Evolutionary conservation across 805 yeast species (phyloP), one percentile per base, ranked within the genome.

Genomic region (Candida chilensis): DNA sequence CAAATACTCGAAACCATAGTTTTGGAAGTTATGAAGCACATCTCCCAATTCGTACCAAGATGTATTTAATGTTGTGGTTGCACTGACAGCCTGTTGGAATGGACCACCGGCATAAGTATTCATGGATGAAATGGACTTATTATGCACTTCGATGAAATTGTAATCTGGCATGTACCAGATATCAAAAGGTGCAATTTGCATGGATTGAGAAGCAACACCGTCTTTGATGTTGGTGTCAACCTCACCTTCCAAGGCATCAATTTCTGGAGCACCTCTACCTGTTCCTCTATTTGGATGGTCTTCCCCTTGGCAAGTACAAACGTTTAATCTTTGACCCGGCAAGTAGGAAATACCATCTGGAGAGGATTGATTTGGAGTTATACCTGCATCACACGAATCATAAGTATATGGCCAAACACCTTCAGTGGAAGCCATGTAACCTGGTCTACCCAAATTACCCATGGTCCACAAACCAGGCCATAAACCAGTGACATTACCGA

Each of bases 401-500:
- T 88, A 88, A 2, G 90, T 65, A 47, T 87, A 88, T 4, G 97
- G 96, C 97, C 97, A 88, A 17, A 83, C 79, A 36, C 96, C 96
- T 16, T 88, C 94, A 3, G 95, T 75, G 3, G 90, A 65, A 5
- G 94, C 85, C 60, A 74, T 57, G 48, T 74, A 88, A 8, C 97
- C 97, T 0, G 96, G 94, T 43, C 96, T 74, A 17, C 82, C 97
- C 40, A 88, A 64, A 47, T 88, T 88, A 27, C 96, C 96, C 75
- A 88, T 65, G 4, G 95, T 71, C 96, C 96, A 88, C 34, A 85
- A 44, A 65, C 96, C 97, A 1, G 97, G 96, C 97, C 97, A 88
- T 39, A 88, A 60, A 14, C 97, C 97, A 4, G 80, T 63, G 18
- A 78, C 67, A 33, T 73, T 61, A 44, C 94, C 95, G 41, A 70